Evolutionary conservation across 2,329 filamentous ascomycete genomes (phyloP).

Genomic region (Hypoxylon sp.): DNA sequence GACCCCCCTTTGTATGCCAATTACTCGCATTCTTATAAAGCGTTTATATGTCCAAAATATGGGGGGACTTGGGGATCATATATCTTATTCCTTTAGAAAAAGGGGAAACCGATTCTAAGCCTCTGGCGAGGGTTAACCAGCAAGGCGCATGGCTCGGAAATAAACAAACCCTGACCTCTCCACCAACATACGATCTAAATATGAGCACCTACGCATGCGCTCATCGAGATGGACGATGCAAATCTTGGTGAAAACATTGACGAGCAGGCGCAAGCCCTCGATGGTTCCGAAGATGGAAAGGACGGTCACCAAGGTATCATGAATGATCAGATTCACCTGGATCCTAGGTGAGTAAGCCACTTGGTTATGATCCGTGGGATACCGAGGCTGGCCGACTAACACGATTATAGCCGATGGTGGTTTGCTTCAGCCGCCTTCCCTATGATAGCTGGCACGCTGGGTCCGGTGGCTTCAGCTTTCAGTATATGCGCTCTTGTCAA

Average conservation of each 20-base stretch:
- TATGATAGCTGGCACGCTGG: slow-evolving; percentile 85
- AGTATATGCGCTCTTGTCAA: slow-evolving; percentile 89
- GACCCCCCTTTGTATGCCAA: slow-evolving; percentile 36
- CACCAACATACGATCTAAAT: not conserved
- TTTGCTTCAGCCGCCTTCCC: slow-evolving; percentile 77
- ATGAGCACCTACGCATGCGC: not conserved
- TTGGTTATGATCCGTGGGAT: not conserved
- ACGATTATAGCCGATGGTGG: slow-evolving; percentile 69
- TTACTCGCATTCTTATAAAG: slow-evolving; percentile 1
- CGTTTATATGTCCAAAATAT: not conserved
- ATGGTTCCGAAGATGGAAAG: slow-evolving; percentile 45
- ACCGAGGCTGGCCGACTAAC: slow-evolving; percentile 3
- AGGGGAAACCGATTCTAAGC: not conserved
- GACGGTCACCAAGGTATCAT: slow-evolving; percentile 52
- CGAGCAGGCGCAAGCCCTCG: slow-evolving; percentile 52
- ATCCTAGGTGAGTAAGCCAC: slow-evolving; percentile 59
- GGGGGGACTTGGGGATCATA: not conserved
- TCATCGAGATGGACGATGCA: slow-evolving; percentile 60
- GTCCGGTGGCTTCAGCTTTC: slow-evolving; percentile 88
- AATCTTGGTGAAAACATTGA: slow-evolving; percentile 58
- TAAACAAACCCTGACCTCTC: not conserved
- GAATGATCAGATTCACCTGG: slow-evolving; percentile 60
- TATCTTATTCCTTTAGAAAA: not conserved
- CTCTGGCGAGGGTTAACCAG: not conserved
- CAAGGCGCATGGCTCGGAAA: slow-evolving; percentile 10